Base-by-base conservation (phyloP, 805 yeast species). In the Sugiyamaella valdiviana region DNA sequence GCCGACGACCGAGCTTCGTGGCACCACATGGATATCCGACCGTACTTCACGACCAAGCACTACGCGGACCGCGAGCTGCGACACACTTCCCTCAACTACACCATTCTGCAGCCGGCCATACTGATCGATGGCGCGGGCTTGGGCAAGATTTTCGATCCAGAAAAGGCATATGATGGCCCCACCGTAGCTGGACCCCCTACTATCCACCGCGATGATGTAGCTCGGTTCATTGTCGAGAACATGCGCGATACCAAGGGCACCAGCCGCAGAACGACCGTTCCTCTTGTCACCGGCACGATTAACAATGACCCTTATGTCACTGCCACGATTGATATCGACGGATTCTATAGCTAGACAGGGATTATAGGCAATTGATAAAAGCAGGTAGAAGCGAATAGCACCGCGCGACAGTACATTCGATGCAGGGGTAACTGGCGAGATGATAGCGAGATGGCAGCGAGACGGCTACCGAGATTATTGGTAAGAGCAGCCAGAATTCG, bases 41-140 rank as follows among this genome's bases (percentile, higher is more conserved):
- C 74, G 22, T 80, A 81, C 63, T 80, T 72, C 55, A 77, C 78
- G 49, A 80, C 83, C 12, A 81, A 81, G 63, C 75, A 75, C 56
- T 77, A 78, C 46, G 83, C 85, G 3, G 86, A 81, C 58, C 60
- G 69, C 39, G 68, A 65, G 40, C 54, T 73, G 45, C 71, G 72
- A 48, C 61, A 64, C 22, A 60, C 71, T 7, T 60, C 64, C 1
- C 66, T 75, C 54, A 76, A 78, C 54, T 80, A 68, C 66, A 80
- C 85, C 1, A 78, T 80, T 44, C 60, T 80, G 42, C 77, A 73
- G 53, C 85, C 85, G 1, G 78, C 80, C 1, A 7, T 44, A 10
- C 67, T 79, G 54, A 54, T 62, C 20, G 74, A 73, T 45, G 69
- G 63, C 1, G 60, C 54, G 7, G 70, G 68, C 0, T 69, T 75